These are phyloP conservation scores for Sarocladium brachiariae DNA, from an alignment of 2,329 filamentous ascomycete genomes.

Conservation along the genomic window DNA sequence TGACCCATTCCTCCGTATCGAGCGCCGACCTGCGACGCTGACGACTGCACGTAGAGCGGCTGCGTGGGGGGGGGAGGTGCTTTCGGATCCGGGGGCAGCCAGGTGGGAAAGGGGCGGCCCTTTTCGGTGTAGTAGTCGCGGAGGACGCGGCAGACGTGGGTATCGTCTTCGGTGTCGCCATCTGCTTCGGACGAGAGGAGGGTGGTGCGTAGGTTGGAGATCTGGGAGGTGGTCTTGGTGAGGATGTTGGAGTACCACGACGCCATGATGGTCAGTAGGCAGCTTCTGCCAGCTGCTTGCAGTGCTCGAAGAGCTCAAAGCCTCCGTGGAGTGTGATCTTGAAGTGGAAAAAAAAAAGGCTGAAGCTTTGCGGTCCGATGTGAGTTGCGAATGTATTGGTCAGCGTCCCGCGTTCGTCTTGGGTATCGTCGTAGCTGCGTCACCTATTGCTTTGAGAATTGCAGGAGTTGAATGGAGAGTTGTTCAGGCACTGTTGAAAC, in stretches of 20 bases:
- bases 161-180: slow-evolving; percentile 79
- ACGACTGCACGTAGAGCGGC: slow-evolving; percentile 44
- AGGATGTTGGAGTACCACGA: slow-evolving; percentile 75
- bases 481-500: background rate
- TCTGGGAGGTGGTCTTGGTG: slow-evolving; percentile 57
- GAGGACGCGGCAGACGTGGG: slow-evolving; percentile 88
- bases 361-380: no score
- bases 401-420: no score
- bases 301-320: no score
- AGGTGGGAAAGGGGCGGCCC: slow-evolving; percentile 69
- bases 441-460: no score
- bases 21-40: slow-evolving; percentile 34
- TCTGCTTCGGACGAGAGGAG: slow-evolving; percentile 60
- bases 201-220: slow-evolving; percentile 60
- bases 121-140: slow-evolving; percentile 91
- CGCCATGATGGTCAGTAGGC: slow-evolving; percentile 58
- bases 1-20: slow-evolving; percentile 44
- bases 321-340: no score
- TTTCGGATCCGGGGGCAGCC: slow-evolving; percentile 89
- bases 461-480: background rate
- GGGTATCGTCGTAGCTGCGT: no score
- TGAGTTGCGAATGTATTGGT: no score
- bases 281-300: no score
- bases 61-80: slow-evolving; percentile 39
- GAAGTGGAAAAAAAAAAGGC: no score